Percentiles rank a stretch among this genome's conserved stretches.
phyloP scores from a whole-genome alignment of 352 stramenopile genomes.

The Globisporangium megalacanthum region DNA sequence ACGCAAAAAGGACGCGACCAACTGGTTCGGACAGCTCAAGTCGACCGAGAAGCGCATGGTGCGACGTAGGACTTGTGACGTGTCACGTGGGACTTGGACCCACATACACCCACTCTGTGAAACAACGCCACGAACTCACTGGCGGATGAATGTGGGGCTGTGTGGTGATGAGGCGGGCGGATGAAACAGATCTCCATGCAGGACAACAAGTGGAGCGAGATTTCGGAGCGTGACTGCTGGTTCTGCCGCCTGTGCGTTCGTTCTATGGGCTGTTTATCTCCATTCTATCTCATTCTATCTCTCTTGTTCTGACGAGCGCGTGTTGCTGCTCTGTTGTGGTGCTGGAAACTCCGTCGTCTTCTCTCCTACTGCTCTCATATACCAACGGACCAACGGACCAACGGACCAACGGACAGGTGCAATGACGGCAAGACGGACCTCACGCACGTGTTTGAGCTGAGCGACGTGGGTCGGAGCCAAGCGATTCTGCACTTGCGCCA shows the following conservation, averaged over 20 bases:
- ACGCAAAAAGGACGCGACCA: slow-evolving; percentile 60
- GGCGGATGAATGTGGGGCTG: no score
- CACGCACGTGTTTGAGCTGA: slow-evolving; percentile 59
- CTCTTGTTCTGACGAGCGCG: no score
- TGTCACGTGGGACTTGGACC: no score
- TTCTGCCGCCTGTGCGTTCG: slow-evolving; percentile 48
- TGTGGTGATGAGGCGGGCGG: background rate
- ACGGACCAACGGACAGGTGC: no score
- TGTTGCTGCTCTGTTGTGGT: slow-evolving; percentile 7
- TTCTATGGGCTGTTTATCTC: background rate
- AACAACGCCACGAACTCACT: no score
- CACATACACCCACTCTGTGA: no score
- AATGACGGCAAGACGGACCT: slow-evolving; percentile 49
- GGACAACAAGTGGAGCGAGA: slow-evolving; percentile 82
- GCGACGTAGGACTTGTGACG: no score
- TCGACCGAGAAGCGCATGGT: slow-evolving; percentile 84
- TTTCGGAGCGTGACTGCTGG: slow-evolving; percentile 69
- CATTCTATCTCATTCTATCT: background rate
- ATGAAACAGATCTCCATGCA: slow-evolving; percentile 68
- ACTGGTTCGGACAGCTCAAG: slow-evolving; percentile 75
- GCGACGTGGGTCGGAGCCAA: slow-evolving; percentile 48
- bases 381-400: no score
- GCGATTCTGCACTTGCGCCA: slow-evolving; percentile 62
- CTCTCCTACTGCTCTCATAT: no score
- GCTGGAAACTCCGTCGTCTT: no score